phyloP scores from a whole-genome alignment of 345 rosid species.

The Arabidopsis arenosa region DNA sequence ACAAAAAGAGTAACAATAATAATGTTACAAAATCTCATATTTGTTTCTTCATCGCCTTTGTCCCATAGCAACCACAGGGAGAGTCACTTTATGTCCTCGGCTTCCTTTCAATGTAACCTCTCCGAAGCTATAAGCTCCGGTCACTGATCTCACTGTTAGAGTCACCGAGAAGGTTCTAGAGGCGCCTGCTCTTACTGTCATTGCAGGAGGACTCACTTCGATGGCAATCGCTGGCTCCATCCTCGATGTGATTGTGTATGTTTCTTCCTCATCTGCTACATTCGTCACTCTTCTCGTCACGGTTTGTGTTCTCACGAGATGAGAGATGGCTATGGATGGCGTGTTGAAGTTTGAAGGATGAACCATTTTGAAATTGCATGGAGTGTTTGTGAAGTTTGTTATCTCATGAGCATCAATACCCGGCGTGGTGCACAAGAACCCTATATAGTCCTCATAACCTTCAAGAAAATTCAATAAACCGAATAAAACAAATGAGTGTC shows the following conservation, averaged over 20 bases:
- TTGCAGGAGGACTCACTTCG: conserved; percentile 82
- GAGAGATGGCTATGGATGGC: conserved; percentile 87
- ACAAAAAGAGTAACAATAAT: conserved; percentile 52
- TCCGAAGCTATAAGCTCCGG: conserved; percentile 83
- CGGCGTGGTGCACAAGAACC: conserved; percentile 95
- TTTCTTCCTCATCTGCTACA: conserved; percentile 81
- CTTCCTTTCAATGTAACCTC: conserved; percentile 86
- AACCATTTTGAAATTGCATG: conserved; percentile 79
- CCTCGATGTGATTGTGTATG: conserved; percentile 73
- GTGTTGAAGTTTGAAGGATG: conserved; percentile 87
- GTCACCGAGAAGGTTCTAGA: conserved; percentile 68
- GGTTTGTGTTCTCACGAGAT: conserved; percentile 68
- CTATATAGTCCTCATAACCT: conserved; percentile 91
- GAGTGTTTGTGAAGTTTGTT: conserved; percentile 68
- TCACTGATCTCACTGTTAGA: conserved; percentile 70
- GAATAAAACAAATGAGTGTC: background rate
- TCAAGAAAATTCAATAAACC: conserved; percentile 8
- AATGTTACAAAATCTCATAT: conserved; percentile 51
- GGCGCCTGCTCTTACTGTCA: conserved; percentile 76
- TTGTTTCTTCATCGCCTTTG: conserved; percentile 56
- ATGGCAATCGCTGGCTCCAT: conserved; percentile 90
- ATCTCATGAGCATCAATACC: conserved; percentile 83
- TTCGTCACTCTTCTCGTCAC: conserved; percentile 82
- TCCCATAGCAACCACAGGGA: conserved; percentile 90
- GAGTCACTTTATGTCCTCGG: conserved; percentile 85